A percentile compares a stretch with the other conserved stretches of the same genome.
These are phyloP conservation scores for Orbilia oligospora DNA, from an alignment of 2,329 filamentous ascomycete genomes.

Conservation along the genomic window DNA sequence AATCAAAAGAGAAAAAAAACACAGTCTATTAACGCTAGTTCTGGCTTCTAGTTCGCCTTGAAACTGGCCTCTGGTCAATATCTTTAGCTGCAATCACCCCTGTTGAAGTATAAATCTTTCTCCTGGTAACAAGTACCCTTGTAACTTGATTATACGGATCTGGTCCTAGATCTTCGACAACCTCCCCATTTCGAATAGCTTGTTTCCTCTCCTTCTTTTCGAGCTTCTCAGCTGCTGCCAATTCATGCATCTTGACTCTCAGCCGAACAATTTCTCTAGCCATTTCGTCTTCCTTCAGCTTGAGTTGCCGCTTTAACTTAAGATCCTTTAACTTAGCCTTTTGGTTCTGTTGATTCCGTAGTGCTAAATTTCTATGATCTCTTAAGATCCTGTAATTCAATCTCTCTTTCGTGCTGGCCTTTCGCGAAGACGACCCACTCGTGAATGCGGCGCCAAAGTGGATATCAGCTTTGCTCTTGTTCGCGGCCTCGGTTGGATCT, in stretches of 20 bases:
- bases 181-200: neutral
- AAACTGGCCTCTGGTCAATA: conserved; percentile 23
- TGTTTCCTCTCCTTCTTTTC: conserved; percentile 9
- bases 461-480: conserved; percentile 43
- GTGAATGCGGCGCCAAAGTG: conserved; percentile 22
- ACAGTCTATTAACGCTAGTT: too few relatives aligned
- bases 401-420: conserved; percentile 20
- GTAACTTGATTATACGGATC: too few relatives aligned
- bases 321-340: conserved; percentile 41
- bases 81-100: neutral
- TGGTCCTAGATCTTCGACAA: too few relatives aligned
- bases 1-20: neutral
- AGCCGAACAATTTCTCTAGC: conserved; percentile 41
- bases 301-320: conserved; percentile 15
- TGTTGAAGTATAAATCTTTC: conserved; percentile 28
- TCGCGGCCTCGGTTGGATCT: neutral
- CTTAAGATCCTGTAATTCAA: conserved; percentile 28
- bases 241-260: conserved; percentile 40
- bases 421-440: neutral
- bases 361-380: conserved; percentile 1
- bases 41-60: conserved; percentile 45
- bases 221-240: conserved; percentile 12
- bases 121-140: conserved; percentile 40
- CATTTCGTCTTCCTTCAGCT: conserved; percentile 19
- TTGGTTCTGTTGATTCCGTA: conserved; percentile 23